Base-by-base conservation (phyloP, 2,329 filamentous ascomycete species). In the Penicillium sp. region DNA sequence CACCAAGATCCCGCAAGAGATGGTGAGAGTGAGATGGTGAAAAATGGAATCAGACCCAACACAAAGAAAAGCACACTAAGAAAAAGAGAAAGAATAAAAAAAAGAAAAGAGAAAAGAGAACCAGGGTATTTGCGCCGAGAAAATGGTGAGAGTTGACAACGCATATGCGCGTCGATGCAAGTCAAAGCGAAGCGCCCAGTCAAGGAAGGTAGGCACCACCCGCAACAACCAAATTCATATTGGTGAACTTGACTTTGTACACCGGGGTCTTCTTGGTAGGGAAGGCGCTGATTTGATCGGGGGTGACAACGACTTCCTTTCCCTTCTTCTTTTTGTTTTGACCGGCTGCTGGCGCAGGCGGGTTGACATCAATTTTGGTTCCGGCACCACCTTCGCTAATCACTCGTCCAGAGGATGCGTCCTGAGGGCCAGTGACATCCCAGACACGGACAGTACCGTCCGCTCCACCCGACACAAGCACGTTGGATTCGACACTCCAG, bases 191-290 rank as follows among this genome's bases (percentile, higher is more conserved):
- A 14, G 8, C n/a, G 10, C 10, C 25, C 11, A 27, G 37, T 20
- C 48, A 69, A 25, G 79, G 80, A 59, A 83, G 59, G 65, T 81
- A 83, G 25, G 78, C 78, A 27, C 90, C 88, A 32, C 86, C 88
- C 15, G 89, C 89, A 46, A 97, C 75, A 9, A 96, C 84, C 51
- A 97, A 68, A 63, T 98, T 98, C 87, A 95, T 96, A 45, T 88
- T 77, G 3, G 93, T 97, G 58, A 96, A 96, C 58, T 85, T 81
- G 38, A 94, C 90, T 68, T 91, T 93, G 67, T 94, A 87, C 8
- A 97, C 87, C 0, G 91, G 90, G 11, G 86, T 91, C 70, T 94
- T 95, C 78, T 98, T 98, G 3, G 93, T 97, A 1, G 88, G 83
- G 62, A 96, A 97, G 1, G 87, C 90, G 50, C 82, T 88, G 68